A percentile compares a stretch with the other conserved stretches of the same genome.
Evolutionary conservation across 2,329 filamentous ascomycete species (phyloP).

Genomic region (Claviceps capensis): DNA sequence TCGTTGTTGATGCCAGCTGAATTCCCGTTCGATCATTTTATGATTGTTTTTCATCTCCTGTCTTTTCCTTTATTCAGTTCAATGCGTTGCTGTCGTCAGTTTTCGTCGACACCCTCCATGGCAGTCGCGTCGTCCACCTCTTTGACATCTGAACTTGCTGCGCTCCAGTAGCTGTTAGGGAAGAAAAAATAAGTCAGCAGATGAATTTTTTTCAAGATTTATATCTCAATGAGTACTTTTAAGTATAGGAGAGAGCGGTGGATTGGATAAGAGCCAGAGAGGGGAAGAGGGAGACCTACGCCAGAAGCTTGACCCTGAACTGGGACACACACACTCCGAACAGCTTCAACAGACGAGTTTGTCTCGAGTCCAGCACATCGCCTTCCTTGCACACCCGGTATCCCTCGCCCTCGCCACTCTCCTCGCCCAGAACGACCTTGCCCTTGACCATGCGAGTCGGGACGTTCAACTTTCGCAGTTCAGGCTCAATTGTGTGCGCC

Average conservation of each 20-base stretch:
- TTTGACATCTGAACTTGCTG: constrained; percentile 44
- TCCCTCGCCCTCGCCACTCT: constrained; percentile 37
- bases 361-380: constrained; percentile 72
- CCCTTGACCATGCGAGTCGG: constrained; percentile 83
- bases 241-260: not conserved
- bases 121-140: constrained; percentile 31
- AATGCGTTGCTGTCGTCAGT: constrained; percentile 5
- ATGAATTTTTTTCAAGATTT: not conserved
- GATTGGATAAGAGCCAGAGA: not conserved
- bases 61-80: too few relatives aligned
- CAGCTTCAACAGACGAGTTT: constrained; percentile 86
- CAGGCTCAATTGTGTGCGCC: constrained; percentile 79
- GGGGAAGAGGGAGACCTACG: constrained; percentile 33
- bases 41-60: not conserved
- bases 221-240: not conserved
- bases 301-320: constrained; percentile 70
- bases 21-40: not conserved
- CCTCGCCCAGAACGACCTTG: constrained; percentile 59
- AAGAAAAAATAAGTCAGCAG: not conserved
- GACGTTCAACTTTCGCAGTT: constrained; percentile 76
- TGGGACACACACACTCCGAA: constrained; percentile 85
- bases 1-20: constrained; percentile 5
- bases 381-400: constrained; percentile 78
- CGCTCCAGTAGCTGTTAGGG: constrained; percentile 42
- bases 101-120: constrained; percentile 24